Evolutionary conservation across 257 asterid genomes (phyloP).

Genomic region (Orobanche coerulescens): DNA sequence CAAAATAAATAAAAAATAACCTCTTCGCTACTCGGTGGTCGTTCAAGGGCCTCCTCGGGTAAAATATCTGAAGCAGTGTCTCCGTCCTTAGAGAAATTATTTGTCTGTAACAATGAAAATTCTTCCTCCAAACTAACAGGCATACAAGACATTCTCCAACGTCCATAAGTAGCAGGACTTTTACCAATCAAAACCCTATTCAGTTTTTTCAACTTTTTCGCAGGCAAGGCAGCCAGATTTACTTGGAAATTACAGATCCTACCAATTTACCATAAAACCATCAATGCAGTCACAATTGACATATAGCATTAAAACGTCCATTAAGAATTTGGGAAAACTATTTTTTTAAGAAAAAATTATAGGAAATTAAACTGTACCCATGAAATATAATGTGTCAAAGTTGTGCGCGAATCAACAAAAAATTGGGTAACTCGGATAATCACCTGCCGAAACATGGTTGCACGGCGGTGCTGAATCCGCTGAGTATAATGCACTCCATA

Average conservation of each 20-base stretch:
- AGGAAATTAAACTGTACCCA: too few relatives aligned
- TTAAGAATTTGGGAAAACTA: too few relatives aligned
- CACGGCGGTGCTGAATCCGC: conserved; percentile 23
- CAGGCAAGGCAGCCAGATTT: conserved; percentile 22
- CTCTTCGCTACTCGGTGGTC: conserved; percentile 45
- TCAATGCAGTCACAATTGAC: conserved; percentile 13
- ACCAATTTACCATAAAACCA: conserved; percentile 20
- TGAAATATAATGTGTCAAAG: neutral
- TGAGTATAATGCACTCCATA: conserved; percentile 43
- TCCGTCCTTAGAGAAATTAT: conserved; percentile 23
- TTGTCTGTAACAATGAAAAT: conserved; percentile 35
- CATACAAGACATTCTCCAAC: conserved; percentile 36
- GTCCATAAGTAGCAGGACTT: conserved; percentile 9
- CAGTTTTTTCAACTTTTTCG: conserved; percentile 21
- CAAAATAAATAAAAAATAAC: conserved; percentile 11
- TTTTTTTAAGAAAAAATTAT: neutral
- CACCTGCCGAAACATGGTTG: conserved; percentile 38
- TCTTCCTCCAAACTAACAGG: conserved; percentile 52
- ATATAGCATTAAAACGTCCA: neutral
- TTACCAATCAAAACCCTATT: conserved; percentile 25
- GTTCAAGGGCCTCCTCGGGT: conserved; percentile 24
- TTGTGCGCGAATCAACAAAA: neutral
- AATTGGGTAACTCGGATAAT: conserved; percentile 9
- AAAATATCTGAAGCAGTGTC: conserved; percentile 24
- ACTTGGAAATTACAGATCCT: conserved; percentile 33